phyloP scores from a whole-genome alignment of 2,329 filamentous ascomycete species.

The Venturiaceae sp. region DNA sequence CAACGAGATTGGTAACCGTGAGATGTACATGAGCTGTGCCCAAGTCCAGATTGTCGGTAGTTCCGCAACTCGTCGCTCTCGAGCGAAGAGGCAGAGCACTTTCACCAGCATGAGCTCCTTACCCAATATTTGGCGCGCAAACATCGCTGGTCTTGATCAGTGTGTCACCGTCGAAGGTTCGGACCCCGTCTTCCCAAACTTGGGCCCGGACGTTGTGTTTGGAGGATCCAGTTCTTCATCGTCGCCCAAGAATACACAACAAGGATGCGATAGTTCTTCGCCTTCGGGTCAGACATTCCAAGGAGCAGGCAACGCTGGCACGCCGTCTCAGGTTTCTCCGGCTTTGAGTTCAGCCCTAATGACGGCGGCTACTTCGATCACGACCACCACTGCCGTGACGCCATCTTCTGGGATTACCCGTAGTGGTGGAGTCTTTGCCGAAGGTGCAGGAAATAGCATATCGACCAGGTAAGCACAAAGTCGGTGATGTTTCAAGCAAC shows the following conservation, averaged over 20 bases:
- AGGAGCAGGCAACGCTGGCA: not conserved
- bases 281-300: not conserved
- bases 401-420: not conserved
- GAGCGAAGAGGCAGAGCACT: slow-evolving; percentile 24
- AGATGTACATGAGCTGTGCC: slow-evolving; percentile 97
- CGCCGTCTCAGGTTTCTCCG: not conserved
- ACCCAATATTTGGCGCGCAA: slow-evolving; percentile 67
- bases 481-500: not conserved
- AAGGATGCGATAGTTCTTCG: not conserved
- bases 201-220: slow-evolving; percentile 37
- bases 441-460: not conserved
- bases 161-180: slow-evolving; percentile 45
- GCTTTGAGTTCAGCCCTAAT: not conserved
- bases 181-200: slow-evolving; percentile 57
- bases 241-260: not conserved
- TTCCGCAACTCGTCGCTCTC: slow-evolving; percentile 24
- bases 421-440: not conserved
- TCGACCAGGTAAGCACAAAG: not conserved
- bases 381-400: not conserved
- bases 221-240: not conserved
- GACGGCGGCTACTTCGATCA: not conserved
- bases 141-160: slow-evolving; percentile 42
- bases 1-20: slow-evolving; percentile 83
- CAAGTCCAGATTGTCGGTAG: slow-evolving; percentile 51
- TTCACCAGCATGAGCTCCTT: slow-evolving; percentile 48